Base-by-base conservation (phyloP, 805 yeast species). In the Jamesozyma lodderae region DNA sequence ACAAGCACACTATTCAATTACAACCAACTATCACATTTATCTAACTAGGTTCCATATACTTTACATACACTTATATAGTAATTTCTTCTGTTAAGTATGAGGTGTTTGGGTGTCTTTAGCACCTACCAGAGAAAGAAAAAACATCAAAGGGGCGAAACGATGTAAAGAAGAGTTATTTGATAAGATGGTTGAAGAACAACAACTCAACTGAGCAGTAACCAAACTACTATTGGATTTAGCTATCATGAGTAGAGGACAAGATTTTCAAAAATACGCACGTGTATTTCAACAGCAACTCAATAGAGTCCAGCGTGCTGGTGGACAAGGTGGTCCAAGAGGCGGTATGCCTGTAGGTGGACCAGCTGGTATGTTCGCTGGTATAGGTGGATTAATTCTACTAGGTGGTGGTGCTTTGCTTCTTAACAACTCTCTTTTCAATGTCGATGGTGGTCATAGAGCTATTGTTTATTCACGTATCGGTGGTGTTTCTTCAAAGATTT, bases 361-460 rank as follows among this genome's bases (percentile, higher is more conserved):
- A 38, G 62, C 66, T 21, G 77, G 79, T 15, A 59, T 75, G 23
- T 68, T 79, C 53, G 73, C 79, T 16, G 87, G 86, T 5, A 49
- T 72, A 16, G 82, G 81, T 26, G 83, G 84, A 3, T 48, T 80
- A 16, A 41, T 79, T 2, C 47, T 75, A 5, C 57, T 79, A 4
- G 81, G 79, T 38, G 79, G 75, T 37, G 79, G 76, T 41, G 73
- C 76, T 3, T 36, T 74, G 31, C 56, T 71, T 19, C 45, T 73
- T 27, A 75, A 78, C 49, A 65, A 75, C 29, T 68, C 87, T 1
- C 64, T 81, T 25, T 81, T 79, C 65, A 81, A 80, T 59, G 98
- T 92, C 43, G 97, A 92, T 63, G 98, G 98, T 77, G 98, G 98
- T 64, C 97, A 90, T 63, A 73, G 98, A 58, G 98, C 96, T 14